phyloP scores from a whole-genome alignment of 139 green algal species.

The Haematococcus lacustris region DNA sequence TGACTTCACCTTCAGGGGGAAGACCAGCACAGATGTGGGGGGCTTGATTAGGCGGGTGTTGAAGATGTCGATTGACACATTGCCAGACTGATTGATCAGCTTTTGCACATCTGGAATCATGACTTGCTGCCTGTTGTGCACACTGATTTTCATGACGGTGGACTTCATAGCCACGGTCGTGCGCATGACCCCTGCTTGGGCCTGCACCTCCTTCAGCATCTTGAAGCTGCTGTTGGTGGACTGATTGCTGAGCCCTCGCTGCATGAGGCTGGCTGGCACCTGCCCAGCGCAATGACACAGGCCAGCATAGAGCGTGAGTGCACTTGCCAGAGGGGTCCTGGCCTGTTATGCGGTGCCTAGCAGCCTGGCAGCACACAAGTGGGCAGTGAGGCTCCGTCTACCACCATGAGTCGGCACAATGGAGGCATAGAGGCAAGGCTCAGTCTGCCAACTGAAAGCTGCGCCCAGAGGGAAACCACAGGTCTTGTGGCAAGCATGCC shows the following conservation, averaged over 20 bases:
- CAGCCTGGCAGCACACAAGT: too few species aligned
- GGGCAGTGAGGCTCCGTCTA: too few species aligned
- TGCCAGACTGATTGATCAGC: constrained; percentile 56
- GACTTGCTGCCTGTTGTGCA: constrained; percentile 54
- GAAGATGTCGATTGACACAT: constrained; percentile 51
- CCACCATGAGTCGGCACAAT: too few species aligned
- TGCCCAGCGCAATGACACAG: constrained; percentile 10
- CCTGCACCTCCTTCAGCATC: constrained; percentile 33
- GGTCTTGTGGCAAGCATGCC: too few species aligned
- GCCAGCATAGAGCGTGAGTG: not conserved
- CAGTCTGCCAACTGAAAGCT: too few species aligned
- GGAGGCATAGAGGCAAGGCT: too few species aligned
- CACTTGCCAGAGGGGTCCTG: not conserved
- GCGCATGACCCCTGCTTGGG: constrained; percentile 29
- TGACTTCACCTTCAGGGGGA: constrained; percentile 45
- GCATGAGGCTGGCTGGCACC: constrained; percentile 28
- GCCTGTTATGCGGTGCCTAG: too few species aligned
- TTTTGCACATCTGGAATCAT: constrained; percentile 59
- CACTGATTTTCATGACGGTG: constrained; percentile 53
- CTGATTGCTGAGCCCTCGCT: constrained; percentile 17
- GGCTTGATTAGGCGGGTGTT: constrained; percentile 48
- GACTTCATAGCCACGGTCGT: constrained; percentile 47
- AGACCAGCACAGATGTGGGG: constrained; percentile 45
- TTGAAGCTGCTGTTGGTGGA: constrained; percentile 1
- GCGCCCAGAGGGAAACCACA: too few species aligned